Conservation (phyloP, 768 basidiomycete species). For the Psilocybe cubensis region DNA sequence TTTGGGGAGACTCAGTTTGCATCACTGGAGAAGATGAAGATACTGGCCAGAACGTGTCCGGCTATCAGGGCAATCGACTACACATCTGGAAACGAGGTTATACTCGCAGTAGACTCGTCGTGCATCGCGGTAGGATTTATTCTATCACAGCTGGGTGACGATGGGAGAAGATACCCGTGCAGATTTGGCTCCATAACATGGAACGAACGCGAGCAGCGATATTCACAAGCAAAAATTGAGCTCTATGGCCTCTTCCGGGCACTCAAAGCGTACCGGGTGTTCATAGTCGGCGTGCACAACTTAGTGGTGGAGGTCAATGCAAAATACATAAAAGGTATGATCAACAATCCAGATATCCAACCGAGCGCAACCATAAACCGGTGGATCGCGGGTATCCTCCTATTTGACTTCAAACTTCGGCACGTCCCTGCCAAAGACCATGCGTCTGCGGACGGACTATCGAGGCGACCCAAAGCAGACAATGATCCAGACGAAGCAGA, state of each 20-base stretch:
- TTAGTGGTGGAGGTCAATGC: slow-evolving; percentile 31
- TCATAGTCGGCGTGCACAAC: slow-evolving; percentile 28
- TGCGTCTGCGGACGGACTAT: slow-evolving; percentile 14
- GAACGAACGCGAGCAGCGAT: slow-evolving; percentile 23
- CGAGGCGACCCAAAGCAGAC: neutral
- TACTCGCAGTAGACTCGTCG: slow-evolving; percentile 23
- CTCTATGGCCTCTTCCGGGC: slow-evolving; percentile 30
- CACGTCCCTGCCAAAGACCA: slow-evolving; percentile 37
- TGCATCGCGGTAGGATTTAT: slow-evolving; percentile 21
- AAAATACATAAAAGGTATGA: slow-evolving; percentile 38
- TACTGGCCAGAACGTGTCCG: neutral
- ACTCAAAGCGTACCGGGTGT: slow-evolving; percentile 19
- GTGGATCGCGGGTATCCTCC: slow-evolving; percentile 43
- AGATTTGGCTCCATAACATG: slow-evolving; percentile 22
- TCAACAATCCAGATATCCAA: slow-evolving; percentile 39
- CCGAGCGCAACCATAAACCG: slow-evolving; percentile 40
- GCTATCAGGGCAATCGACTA: slow-evolving; percentile 21
- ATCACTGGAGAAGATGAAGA: slow-evolving; percentile 18
- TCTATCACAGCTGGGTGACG: slow-evolving; percentile 15
- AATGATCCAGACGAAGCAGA: neutral
- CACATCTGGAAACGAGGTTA: slow-evolving; percentile 11
- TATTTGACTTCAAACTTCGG: slow-evolving; percentile 37
- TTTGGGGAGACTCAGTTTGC: slow-evolving; percentile 26
- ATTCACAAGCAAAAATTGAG: slow-evolving; percentile 35
- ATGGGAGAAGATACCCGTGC: slow-evolving; percentile 15